A percentile compares a stretch with the other conserved stretches of the same genome.
phyloP scores from a whole-genome alignment of 108 stramenopile genomes.

The Fistulifera solaris region DNA sequence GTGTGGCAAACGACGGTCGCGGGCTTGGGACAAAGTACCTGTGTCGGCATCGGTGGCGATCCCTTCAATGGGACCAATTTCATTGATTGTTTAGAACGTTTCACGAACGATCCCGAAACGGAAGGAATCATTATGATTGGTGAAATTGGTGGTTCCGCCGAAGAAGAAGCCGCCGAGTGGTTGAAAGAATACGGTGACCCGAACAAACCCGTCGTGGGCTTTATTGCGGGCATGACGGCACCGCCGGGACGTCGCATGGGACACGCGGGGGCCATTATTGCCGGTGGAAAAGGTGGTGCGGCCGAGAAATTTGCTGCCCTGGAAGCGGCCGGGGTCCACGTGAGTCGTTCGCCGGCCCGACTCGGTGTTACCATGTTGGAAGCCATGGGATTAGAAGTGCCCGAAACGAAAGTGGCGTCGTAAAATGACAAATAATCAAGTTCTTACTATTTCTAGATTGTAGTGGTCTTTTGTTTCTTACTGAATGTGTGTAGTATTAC shows the following conservation, averaged over 20 bases:
- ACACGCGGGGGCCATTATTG: conserved; percentile 98
- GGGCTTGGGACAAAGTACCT: conserved; percentile 95
- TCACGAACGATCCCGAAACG: conserved; percentile 97
- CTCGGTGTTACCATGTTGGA: conserved; percentile 94
- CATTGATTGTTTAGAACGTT: conserved; percentile 95
- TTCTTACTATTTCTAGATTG: too few relatives aligned
- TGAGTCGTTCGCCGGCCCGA: conserved; percentile 89
- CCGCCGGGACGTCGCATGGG: conserved; percentile 99
- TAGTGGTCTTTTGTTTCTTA: too few relatives aligned
- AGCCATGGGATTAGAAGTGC: conserved; percentile 66
- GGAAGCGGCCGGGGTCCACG: conserved; percentile 88
- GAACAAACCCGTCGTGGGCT: conserved; percentile 98
- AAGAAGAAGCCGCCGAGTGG: conserved; percentile 99
- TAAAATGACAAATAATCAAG: too few relatives aligned
- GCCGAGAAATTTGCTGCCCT: conserved; percentile 92
- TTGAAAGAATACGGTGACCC: conserved; percentile 91
- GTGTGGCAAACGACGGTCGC: conserved; percentile 94
- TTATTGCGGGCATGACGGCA: conserved; percentile 98
- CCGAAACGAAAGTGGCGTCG: too few relatives aligned
- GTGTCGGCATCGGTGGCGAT: conserved; percentile 98
- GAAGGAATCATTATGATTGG: conserved; percentile 99
- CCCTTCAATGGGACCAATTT: conserved; percentile 99
- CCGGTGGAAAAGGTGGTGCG: conserved; percentile 96
- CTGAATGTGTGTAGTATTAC: too few relatives aligned
- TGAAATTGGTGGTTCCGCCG: conserved; percentile 96